Evolutionary conservation across 208 protist genomes (phyloP).

Genomic region (Leishmania mexicana): DNA sequence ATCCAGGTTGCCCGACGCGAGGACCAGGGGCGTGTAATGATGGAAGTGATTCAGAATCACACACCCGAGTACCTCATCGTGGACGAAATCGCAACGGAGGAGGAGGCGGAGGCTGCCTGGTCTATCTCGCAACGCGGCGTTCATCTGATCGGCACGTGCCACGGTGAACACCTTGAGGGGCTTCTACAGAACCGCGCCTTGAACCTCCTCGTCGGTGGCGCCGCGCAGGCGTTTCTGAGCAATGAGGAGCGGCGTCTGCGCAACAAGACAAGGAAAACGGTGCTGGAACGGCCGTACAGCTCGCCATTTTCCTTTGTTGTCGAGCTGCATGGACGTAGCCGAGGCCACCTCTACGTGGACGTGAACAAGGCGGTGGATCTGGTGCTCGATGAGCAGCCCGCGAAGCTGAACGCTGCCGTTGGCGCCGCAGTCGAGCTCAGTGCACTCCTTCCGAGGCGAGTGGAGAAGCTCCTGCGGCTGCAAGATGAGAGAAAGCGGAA

Average conservation of each 20-base stretch:
- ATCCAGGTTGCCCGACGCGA: constrained; percentile 81
- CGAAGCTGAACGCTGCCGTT: constrained; percentile 43
- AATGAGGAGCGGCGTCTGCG: constrained; percentile 81
- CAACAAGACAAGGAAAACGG: constrained; percentile 85
- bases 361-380: constrained; percentile 87
- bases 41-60: constrained; percentile 95
- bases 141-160: constrained; percentile 87
- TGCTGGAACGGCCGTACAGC: constrained; percentile 77
- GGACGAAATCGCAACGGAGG: constrained; percentile 88
- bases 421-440: constrained; percentile 44
- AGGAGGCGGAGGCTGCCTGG: constrained; percentile 83
- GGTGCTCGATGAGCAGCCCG: constrained; percentile 76
- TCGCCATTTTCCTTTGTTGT: constrained; percentile 86
- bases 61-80: constrained; percentile 92
- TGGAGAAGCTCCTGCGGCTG: constrained; percentile 30
- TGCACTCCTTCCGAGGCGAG: constrained; percentile 38
- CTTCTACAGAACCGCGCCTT: constrained; percentile 90
- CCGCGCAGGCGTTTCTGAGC: constrained; percentile 87
- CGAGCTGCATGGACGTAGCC: constrained; percentile 65
- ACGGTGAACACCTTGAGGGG: constrained; percentile 77
- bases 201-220: constrained; percentile 89
- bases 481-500: constrained; percentile 11
- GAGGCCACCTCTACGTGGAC: constrained; percentile 73
- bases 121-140: constrained; percentile 90
- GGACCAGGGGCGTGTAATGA: constrained; percentile 81